A percentile compares a stretch with the other conserved stretches of the same genome.
These are phyloP conservation scores for Fallopia convolvulus DNA, from an alignment of 148 eudicot genomes.

Conservation along the genomic window DNA sequence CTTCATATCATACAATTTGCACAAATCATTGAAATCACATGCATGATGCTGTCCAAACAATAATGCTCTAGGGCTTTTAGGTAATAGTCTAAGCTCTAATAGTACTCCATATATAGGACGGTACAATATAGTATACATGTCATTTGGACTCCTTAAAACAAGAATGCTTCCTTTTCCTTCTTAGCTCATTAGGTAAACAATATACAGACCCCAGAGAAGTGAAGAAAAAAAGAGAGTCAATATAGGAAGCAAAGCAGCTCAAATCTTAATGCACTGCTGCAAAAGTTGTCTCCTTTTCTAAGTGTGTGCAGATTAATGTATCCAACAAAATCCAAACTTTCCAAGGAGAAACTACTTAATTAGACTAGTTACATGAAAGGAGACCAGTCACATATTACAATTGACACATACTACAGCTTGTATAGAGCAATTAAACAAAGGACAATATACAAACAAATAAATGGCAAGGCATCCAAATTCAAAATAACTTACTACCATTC, in stretches of 20 bases:
- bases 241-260: slow-evolving; percentile 18
- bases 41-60: neutral
- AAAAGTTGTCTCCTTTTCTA: neutral
- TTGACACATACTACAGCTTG: neutral
- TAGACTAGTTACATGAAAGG: neutral
- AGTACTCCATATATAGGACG: too few species aligned
- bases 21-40: neutral
- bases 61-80: neutral
- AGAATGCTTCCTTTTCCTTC: neutral
- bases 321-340: neutral
- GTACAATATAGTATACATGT: neutral
- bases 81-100: neutral
- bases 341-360: too few species aligned
- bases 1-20: neutral
- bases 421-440: neutral
- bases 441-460: neutral
- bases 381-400: neutral
- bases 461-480: too few species aligned
- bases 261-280: slow-evolving; percentile 25
- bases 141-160: neutral
- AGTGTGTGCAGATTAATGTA: neutral
- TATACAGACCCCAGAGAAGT: neutral
- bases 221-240: slow-evolving; percentile 27
- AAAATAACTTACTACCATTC: too few species aligned
- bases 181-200: neutral